Evolutionary conservation across 2,329 filamentous ascomycete species (phyloP).

Genomic region (Tolypocladium endophyticum): DNA sequence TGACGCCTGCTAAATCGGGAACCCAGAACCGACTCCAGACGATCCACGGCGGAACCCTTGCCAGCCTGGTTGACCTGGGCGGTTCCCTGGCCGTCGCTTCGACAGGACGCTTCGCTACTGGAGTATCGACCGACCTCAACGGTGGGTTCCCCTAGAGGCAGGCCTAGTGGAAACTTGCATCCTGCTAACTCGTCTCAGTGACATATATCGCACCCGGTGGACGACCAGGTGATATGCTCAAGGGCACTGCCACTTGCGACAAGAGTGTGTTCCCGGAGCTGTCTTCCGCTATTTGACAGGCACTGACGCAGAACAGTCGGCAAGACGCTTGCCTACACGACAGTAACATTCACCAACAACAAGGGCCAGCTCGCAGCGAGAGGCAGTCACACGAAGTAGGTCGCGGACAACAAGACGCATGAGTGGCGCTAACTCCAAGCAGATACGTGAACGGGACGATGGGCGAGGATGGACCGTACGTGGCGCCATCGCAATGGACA

Average conservation of each 20-base stretch:
- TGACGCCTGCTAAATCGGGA: background rate
- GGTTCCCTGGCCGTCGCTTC: constrained; percentile 57
- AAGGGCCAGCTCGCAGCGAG: constrained; percentile 50
- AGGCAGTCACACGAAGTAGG: constrained; percentile 57
- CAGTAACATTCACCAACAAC: constrained; percentile 45
- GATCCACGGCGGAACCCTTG: constrained; percentile 69
- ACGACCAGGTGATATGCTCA: constrained; percentile 43
- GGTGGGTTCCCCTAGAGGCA: constrained; percentile 24
- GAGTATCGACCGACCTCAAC: constrained; percentile 55
- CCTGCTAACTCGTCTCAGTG: constrained; percentile 28
- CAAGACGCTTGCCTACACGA: constrained; percentile 53
- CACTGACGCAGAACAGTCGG: constrained; percentile 36
- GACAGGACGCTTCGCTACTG: constrained; percentile 50
- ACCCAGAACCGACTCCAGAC: constrained; percentile 63
- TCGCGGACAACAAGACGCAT: background rate
- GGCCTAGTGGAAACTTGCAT: background rate
- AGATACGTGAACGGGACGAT: constrained; percentile 33
- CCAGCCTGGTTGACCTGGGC: constrained; percentile 60
- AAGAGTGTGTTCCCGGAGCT: constrained; percentile 37
- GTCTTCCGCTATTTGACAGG: background rate
- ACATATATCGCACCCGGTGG: constrained; percentile 52
- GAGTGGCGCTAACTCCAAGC: constrained; percentile 1
- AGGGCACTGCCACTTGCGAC: constrained; percentile 47
- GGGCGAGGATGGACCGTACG: constrained; percentile 23
- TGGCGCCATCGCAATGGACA: constrained; percentile 22